phyloP scores from a whole-genome alignment of 1,139 yeast genomes.

The Geotrichum fermentans region DNA sequence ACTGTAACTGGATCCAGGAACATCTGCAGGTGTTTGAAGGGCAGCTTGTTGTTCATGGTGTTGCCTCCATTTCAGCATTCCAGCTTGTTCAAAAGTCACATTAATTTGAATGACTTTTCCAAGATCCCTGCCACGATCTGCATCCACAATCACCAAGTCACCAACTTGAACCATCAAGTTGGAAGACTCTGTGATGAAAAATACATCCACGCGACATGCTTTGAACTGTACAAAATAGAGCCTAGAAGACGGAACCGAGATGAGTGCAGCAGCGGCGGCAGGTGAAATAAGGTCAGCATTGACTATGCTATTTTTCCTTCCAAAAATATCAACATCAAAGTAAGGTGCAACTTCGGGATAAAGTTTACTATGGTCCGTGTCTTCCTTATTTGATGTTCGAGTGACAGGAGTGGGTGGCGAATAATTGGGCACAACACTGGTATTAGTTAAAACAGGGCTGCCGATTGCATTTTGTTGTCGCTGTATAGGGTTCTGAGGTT shows the following conservation, averaged over 20 bases:
- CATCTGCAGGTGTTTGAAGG: constrained; percentile 37
- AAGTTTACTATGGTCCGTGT: background rate
- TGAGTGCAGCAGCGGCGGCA: constrained; percentile 23
- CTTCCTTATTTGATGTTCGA: background rate
- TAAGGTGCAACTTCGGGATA: constrained; percentile 18
- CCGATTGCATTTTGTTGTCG: background rate
- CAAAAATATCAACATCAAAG: constrained; percentile 27
- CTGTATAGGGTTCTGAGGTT: background rate
- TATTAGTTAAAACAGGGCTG: background rate
- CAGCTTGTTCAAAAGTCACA: constrained; percentile 70
- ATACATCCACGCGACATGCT: constrained; percentile 80
- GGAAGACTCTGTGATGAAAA: constrained; percentile 53
- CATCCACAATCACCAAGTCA: constrained; percentile 90
- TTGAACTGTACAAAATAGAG: constrained; percentile 76
- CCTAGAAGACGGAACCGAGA: constrained; percentile 34
- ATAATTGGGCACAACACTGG: background rate
- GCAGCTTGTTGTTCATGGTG: constrained; percentile 72
- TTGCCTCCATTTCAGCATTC: constrained; percentile 73
- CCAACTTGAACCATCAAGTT: constrained; percentile 55
- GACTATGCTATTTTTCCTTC: constrained; percentile 23
- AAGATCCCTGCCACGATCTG: constrained; percentile 89
- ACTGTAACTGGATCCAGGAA: background rate
- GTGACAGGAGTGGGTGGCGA: constrained; percentile 4
- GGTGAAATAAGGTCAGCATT: constrained; percentile 4
- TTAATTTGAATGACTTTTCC: constrained; percentile 70